Percentiles rank a stretch among this genome's conserved stretches.
Evolutionary conservation across 164 flowering plant species (phyloP).

Genomic region (Santalum album): DNA sequence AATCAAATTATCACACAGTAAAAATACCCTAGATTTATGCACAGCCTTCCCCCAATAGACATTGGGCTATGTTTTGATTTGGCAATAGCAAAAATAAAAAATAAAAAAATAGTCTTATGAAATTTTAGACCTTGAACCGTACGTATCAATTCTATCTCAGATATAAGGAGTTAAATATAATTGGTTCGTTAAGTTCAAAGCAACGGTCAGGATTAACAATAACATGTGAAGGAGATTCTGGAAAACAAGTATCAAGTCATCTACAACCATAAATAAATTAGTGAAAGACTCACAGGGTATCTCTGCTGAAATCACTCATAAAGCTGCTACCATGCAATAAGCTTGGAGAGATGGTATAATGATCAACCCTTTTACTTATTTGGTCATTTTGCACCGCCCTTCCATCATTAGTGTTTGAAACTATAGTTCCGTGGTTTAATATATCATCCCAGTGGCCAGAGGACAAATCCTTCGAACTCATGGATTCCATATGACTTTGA

Average conservation of each 20-base stretch:
- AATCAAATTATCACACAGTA: too few species aligned
- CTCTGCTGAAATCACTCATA: conserved; percentile 36
- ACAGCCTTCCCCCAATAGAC: too few species aligned
- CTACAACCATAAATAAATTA: neutral
- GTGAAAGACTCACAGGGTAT: conserved; percentile 53
- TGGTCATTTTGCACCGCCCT: conserved; percentile 36
- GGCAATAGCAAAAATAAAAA: too few species aligned
- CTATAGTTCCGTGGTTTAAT: conserved; percentile 46
- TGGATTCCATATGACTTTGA: conserved; percentile 27
- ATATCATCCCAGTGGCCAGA: conserved; percentile 58
- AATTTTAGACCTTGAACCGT: too few species aligned
- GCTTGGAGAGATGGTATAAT: conserved; percentile 70
- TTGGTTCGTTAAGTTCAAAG: too few species aligned
- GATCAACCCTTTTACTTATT: conserved; percentile 29
- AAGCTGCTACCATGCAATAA: conserved; percentile 53
- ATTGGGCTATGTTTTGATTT: too few species aligned
- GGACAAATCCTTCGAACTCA: conserved; percentile 23
- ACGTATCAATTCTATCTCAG: too few species aligned
- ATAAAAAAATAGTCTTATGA: too few species aligned
- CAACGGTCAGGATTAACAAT: too few species aligned
- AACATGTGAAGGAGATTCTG: too few species aligned
- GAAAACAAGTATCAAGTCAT: neutral
- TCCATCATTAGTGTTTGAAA: conserved; percentile 26
- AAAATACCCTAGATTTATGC: too few species aligned
- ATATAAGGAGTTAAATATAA: too few species aligned